Base-by-base conservation (phyloP, 257 asterid species). In the Solanum medicagineum region DNA sequence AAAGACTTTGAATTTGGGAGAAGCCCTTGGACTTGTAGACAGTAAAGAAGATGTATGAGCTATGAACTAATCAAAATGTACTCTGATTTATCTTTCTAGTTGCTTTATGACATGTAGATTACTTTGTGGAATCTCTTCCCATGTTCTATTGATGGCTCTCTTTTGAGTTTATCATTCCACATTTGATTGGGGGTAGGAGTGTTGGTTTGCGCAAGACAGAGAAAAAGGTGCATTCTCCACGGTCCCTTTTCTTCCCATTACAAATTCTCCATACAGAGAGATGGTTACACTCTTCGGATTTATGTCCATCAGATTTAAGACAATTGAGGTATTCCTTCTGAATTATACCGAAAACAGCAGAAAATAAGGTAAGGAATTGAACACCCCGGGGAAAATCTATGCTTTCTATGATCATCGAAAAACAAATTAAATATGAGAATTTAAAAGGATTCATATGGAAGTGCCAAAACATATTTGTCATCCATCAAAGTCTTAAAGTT, bases 1-100 rank as follows among this genome's bases (percentile, higher is more conserved):
- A 68, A 89, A 83, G 54, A 87, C 86, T 81, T 47, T 90, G 69
- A 86, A 88, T 83, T 77, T 90, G 75, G 90, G 90, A 8, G 91
- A 90, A 82, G 92, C 90, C 66, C 69, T 90, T 4, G 90, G 90
- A 73, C 86, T 85, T 49, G 54, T 70, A 44, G 86, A 87, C 8
- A 68, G 32, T 56, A 65, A 80, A 15, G 89, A 86, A 45, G 49
- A 49, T 68, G 20, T 29, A 84, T 55, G 83, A 77, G 7, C 44
- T 29, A 47, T 16, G 42, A 47, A 29, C 24, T 5, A 66, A 29
- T 26, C 12, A 66, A 66, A 66, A 29, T 65, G 45, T 24, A 65
- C 73, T 65, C 20, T 65, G 44, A 29, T 65, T 19, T 12, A 63
- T 47, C 80, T 51, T 45, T 15, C 11, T 59, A 44, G 29, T 65